Conservation (phyloP, 2,329 filamentous ascomycete genomes). For the Trichophyton equinum region DNA sequence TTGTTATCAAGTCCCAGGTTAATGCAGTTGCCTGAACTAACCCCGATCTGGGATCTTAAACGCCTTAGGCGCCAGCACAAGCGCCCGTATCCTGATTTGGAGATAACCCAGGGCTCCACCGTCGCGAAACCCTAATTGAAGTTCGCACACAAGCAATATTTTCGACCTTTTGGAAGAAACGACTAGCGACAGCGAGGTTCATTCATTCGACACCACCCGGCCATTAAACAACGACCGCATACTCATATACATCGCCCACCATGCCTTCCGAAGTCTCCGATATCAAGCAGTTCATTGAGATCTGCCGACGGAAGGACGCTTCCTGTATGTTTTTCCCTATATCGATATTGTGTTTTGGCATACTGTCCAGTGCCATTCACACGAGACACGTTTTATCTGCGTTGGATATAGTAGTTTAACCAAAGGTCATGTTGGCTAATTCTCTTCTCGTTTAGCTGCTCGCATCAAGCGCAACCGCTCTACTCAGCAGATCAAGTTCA, state of each 20-base stretch:
- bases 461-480: constrained; percentile 94
- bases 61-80: background rate
- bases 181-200: constrained; percentile 14
- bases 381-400: constrained; percentile 1
- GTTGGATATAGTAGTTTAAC: background rate
- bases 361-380: constrained; percentile 8
- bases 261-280: constrained; percentile 98
- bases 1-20: constrained; percentile 3
- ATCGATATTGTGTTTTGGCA: background rate
- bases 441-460: constrained; percentile 47
- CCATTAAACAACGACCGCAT: background rate
- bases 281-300: constrained; percentile 99
- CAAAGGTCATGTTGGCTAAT: constrained; percentile 10
- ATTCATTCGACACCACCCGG: constrained; percentile 3
- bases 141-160: constrained; percentile 13
- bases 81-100: constrained; percentile 1
- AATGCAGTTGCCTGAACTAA: constrained; percentile 5
- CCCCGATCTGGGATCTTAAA: background rate
- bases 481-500: constrained; percentile 96
- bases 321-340: constrained; percentile 64
- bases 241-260: constrained; percentile 37
- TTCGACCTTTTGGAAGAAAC: background rate
- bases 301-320: constrained; percentile 98
- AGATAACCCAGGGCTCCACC: constrained; percentile 12
- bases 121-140: constrained; percentile 18